Evolutionary conservation across 2,329 filamentous ascomycete species (phyloP).

Genomic region (Pseudogymnoascus sp.): DNA sequence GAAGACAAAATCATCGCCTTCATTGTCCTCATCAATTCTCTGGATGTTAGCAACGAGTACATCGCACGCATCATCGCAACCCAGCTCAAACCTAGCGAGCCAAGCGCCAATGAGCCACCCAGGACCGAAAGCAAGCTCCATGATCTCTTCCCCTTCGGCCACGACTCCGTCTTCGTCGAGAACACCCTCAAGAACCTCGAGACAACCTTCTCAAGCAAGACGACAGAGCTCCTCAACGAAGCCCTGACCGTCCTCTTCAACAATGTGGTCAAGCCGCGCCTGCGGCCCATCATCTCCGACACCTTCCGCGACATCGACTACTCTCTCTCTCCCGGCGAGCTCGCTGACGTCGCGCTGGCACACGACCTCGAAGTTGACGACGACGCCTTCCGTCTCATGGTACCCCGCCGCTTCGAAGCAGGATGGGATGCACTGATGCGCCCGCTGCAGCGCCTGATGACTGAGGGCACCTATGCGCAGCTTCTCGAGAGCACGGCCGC

Average conservation of each 20-base stretch:
- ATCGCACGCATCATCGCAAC: slow-evolving; percentile 73
- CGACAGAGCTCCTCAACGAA: slow-evolving; percentile 73
- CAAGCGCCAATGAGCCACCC: slow-evolving; percentile 25
- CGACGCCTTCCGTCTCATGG: slow-evolving; percentile 53
- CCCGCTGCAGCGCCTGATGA: slow-evolving; percentile 79
- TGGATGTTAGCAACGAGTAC: slow-evolving; percentile 89
- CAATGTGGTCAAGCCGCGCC: slow-evolving; percentile 74
- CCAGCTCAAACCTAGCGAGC: slow-evolving; percentile 43
- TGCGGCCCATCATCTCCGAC: slow-evolving; percentile 77
- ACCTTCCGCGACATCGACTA: slow-evolving; percentile 92
- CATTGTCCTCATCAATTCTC: slow-evolving; percentile 87
- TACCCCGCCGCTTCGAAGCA: slow-evolving; percentile 71
- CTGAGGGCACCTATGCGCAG: slow-evolving; percentile 64
- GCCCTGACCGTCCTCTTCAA: slow-evolving; percentile 80
- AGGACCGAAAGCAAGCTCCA: slow-evolving; percentile 35
- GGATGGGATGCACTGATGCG: slow-evolving; percentile 81
- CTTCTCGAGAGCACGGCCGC: slow-evolving; percentile 66
- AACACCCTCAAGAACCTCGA: slow-evolving; percentile 62
- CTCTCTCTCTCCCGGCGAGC: slow-evolving; percentile 54
- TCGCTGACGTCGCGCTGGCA: slow-evolving; percentile 46
- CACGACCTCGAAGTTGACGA: slow-evolving; percentile 39
- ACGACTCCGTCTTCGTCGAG: slow-evolving; percentile 63
- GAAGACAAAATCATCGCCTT: slow-evolving; percentile 86
- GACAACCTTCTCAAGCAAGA: slow-evolving; percentile 65
- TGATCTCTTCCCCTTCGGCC: slow-evolving; percentile 70